phyloP scores from a whole-genome alignment of 148 eudicot genomes.

The Arbutus unedo region DNA sequence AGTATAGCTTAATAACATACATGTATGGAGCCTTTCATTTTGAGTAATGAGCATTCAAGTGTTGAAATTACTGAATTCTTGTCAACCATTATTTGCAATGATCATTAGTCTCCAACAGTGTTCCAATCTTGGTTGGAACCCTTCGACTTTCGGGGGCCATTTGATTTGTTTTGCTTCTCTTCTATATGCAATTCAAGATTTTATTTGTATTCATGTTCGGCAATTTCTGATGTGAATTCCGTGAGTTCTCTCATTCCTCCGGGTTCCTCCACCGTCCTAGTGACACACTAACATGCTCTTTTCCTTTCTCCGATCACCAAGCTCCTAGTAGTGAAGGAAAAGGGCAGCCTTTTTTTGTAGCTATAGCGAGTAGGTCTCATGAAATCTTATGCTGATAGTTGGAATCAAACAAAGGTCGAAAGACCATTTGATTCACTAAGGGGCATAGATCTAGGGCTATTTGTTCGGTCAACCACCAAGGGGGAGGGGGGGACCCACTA shows the following conservation, averaged over 20 bases:
- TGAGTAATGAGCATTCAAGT: not conserved
- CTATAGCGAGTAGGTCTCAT: slow-evolving; percentile 26
- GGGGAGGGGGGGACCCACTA: too few species aligned
- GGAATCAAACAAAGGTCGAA: slow-evolving; percentile 9
- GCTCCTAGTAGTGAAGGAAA: slow-evolving; percentile 10
- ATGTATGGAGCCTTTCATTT: not conserved
- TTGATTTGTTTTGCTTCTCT: too few species aligned
- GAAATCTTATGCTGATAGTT: slow-evolving; percentile 23
- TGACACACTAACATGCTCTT: too few species aligned
- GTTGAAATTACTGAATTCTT: not conserved
- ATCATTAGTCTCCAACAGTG: too few species aligned
- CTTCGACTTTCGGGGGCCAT: too few species aligned
- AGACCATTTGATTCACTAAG: not conserved
- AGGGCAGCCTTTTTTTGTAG: slow-evolving; percentile 23
- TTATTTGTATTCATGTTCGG: too few species aligned
- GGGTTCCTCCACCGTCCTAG: too few species aligned
- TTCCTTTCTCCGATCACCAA: too few species aligned
- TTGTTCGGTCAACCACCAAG: not conserved
- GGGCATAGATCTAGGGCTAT: not conserved
- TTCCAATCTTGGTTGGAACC: too few species aligned
- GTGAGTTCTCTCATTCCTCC: too few species aligned
- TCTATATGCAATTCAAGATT: too few species aligned
- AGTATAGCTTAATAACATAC: not conserved
- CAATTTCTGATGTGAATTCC: too few species aligned
- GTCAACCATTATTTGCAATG: not conserved